Evolutionary conservation across 495 filamentous ascomycete genomes (phyloP).

Genomic region (Hyaloscypha hepaticicola): DNA sequence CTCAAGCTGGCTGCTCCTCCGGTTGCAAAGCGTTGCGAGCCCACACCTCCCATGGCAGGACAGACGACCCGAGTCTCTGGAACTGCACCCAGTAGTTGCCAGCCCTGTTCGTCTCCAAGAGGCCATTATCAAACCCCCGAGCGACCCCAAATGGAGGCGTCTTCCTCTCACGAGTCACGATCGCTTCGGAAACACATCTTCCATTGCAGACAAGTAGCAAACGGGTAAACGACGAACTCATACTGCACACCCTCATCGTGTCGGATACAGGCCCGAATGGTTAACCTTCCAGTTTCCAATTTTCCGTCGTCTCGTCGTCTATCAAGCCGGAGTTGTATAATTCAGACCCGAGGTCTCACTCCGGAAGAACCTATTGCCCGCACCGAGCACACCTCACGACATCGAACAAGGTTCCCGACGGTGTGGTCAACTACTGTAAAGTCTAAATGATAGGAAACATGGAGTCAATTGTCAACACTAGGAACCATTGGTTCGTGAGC

Average conservation of each 20-base stretch:
- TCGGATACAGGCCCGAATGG: neutral
- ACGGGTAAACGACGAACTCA: neutral
- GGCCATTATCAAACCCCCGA: neutral
- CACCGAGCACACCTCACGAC: neutral
- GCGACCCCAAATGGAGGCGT: neutral
- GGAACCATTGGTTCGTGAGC: neutral
- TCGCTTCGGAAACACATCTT: neutral
- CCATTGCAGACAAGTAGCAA: neutral
- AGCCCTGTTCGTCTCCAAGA: neutral
- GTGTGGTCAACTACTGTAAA: neutral
- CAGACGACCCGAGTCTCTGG: conserved; percentile 24
- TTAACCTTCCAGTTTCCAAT: neutral
- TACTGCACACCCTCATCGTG: neutral
- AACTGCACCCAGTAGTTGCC: conserved; percentile 8
- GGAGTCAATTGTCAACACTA: conserved; percentile 6
- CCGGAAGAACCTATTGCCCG: conserved; percentile 8
- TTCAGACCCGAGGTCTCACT: conserved; percentile 11
- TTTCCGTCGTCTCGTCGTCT: neutral
- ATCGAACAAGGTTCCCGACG: conserved; percentile 3
- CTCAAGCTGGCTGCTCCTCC: neutral
- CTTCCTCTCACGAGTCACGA: neutral
- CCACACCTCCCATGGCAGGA: conserved; percentile 20
- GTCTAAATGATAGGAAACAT: conserved; percentile 10
- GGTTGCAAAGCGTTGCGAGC: neutral
- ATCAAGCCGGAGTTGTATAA: neutral